Base-by-base conservation (phyloP, 495 filamentous ascomycete genomes). In the Xylaria venustula region DNA sequence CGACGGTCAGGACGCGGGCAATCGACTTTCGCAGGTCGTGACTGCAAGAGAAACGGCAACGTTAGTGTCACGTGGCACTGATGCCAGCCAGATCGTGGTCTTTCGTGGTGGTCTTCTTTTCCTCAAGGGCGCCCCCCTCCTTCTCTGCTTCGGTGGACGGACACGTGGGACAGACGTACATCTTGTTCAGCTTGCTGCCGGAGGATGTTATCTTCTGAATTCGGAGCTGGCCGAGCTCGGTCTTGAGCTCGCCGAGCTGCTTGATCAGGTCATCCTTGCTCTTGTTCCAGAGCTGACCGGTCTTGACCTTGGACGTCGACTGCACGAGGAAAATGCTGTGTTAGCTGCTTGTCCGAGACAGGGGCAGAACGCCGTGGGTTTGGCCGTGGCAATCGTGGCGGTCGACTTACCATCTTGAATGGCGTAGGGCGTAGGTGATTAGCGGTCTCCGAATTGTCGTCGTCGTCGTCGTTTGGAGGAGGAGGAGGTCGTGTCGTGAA, bases 11-110 rank as follows among this genome's bases (percentile, higher is more conserved):
- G 80, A 97, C 90, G 68, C 92, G 92, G 76, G 94, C 95, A 77
- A 99, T 96, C 59, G 91, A 93, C 88, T 99, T 99, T 83, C 94
- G 93, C 79, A 99, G 85, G 81, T 99, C 94, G 85, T 96, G 91
- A 79, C 93, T 98, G 68, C 37, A 41, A 41, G 20, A 32, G 36
- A 32, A 28, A 32, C 23, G 45, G 2, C 26, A 28, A 54, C 8
- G 48, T 61, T 42, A 61, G 58, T 40, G n/a, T n/a, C n/a, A n/a
- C n/a, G n/a, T n/a, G n/a, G n/a, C n/a, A n/a, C n/a, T n/a, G n/a
- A n/a, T n/a, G n/a, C n/a, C n/a, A n/a, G n/a, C n/a, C n/a, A n/a
- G n/a, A n/a, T n/a, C n/a, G n/a, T n/a, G n/a, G n/a, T n/a, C n/a
- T n/a, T n/a, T n/a, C n/a, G n/a, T n/a, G 19, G 19, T 28, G 30